Base-by-base conservation (phyloP, 331 rosid genomes). In the Quercus tomentella region DNA sequence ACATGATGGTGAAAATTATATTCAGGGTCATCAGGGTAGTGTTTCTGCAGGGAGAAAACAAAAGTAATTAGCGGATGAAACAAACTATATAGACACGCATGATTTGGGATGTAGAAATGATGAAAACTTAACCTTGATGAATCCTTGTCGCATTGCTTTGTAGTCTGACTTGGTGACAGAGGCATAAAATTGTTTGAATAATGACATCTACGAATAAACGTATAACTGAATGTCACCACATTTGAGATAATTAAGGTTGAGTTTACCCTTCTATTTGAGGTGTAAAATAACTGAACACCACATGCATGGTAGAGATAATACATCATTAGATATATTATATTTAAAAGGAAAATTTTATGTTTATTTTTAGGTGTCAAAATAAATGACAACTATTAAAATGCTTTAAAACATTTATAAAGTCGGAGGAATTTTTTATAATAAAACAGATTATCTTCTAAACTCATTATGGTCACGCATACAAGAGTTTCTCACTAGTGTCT, bases 151-250 rank as follows among this genome's bases (percentile, higher is more conserved):
- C 79, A 95, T 80, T 25, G 92, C 94, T 66, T 82, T 67, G 88
- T 92, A 95, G 82, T 95, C 99, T 37, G 88, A 71, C 71, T 89
- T 76, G 23, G 93, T 77, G 55, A 95, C 87, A 12, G 97, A 90
- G 75, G 86, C 92, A 84, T 82, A 54, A 79, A 95, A 92, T 77
- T 95, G 99, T 88, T 92, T 91, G 90, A 81, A 88, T 80, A 95
- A 89, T 80, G 98, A 85, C 54, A 72, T 82, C 97, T 92, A 80
- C 83, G 75, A 76, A 81, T n/a, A 37, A 41, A n/a, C 78, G 78
- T 74, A 15, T 60, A 80, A 70, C 76, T 41, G 51, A 54, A 49
- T 49, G 76, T 84, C 54, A 81, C 14, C 45, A 66, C 51, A 61
- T 23, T 56, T 18, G 17, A 55, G 45, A 73, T 65, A 45, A 17